Conservation (phyloP, 192 early-diverging fungal genomes). For the Backusella parvicylindrica region DNA sequence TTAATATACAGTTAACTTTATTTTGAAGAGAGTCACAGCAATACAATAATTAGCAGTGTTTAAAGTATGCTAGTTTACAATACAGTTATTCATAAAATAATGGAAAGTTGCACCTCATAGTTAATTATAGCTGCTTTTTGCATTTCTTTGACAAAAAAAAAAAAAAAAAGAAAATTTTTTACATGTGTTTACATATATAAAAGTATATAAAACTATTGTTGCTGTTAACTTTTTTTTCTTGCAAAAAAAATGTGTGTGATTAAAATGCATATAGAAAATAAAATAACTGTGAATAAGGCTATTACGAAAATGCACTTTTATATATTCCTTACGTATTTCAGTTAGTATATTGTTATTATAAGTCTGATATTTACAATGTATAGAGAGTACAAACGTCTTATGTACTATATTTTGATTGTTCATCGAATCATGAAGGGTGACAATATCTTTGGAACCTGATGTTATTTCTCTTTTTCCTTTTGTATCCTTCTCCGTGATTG, state of each 20-base stretch:
- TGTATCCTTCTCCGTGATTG: not conserved
- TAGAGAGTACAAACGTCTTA: too few species aligned
- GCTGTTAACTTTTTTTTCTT: too few species aligned
- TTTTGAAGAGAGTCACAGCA: not conserved
- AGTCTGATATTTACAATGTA: too few species aligned
- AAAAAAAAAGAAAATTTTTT: too few species aligned
- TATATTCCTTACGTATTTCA: too few species aligned
- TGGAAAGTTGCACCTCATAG: not conserved
- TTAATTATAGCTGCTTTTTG: not conserved
- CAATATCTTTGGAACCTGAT: not conserved
- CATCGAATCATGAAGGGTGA: not conserved
- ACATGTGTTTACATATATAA: not conserved
- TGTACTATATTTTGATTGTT: not conserved
- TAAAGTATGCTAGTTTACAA: not conserved
- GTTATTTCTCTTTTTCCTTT: not conserved
- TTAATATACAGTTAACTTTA: too few species aligned
- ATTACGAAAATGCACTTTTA: too few species aligned
- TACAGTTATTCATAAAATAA: not conserved
- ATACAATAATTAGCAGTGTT: not conserved
- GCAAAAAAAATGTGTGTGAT: too few species aligned
- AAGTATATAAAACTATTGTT: too few species aligned
- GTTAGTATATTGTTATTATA: too few species aligned
- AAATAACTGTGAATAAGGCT: too few species aligned
- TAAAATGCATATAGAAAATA: too few species aligned
- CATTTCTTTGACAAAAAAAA: not conserved